Evolutionary conservation across 306 rosid genomes (phyloP), one percentile per base, ranked within the genome.

Genomic region (Cajanus cajan): DNA sequence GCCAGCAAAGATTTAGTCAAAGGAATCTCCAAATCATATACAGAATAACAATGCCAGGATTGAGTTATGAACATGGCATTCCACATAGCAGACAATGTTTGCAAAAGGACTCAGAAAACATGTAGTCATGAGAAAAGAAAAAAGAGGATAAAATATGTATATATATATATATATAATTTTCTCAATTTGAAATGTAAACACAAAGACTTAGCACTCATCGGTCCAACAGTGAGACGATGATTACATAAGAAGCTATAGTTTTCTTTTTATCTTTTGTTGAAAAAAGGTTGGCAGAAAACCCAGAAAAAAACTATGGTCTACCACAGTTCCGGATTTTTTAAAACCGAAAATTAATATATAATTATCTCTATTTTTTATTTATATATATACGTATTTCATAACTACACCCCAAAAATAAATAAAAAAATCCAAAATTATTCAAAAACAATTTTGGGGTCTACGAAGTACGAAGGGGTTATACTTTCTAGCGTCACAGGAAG

Each of bases 1-100:
- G 54, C 21, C 31, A 7, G 22, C 48, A 37, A 39, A 36, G 50
- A 68, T 68, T 70, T 69, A 34, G 82, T 76, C 52, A 77, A 70
- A 77, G 36, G 68, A 82, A 36, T 68, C 71, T 31, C 16, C n/a
- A n/a, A n/a, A 47, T 59, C 28, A 36, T 15, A 36, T 58, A 59
- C 48, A 58, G 34, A 57, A 81, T 21, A 74, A 45, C 55, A 68
- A 45, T 59, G 62, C 11, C 66, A 21, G 14, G 6, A 45, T 64
- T 67, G 4, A 57, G 62, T 14, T 34, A 34, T n/a, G 43, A 81
- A 68, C 77, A 75, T 19, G 39, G 41, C 68, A 37, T 70, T 65
- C 8, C 74, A 37, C 4, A 52, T 5, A 11, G 61, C 34, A 31
- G 11, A 34, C 25, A 16, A 71, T 22, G 44, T 52, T 66, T 47